A percentile compares a stretch with the other conserved stretches of the same genome.
phyloP scores from a whole-genome alignment of 208 protist species.

The Leptomonas pyrrhocoris region DNA sequence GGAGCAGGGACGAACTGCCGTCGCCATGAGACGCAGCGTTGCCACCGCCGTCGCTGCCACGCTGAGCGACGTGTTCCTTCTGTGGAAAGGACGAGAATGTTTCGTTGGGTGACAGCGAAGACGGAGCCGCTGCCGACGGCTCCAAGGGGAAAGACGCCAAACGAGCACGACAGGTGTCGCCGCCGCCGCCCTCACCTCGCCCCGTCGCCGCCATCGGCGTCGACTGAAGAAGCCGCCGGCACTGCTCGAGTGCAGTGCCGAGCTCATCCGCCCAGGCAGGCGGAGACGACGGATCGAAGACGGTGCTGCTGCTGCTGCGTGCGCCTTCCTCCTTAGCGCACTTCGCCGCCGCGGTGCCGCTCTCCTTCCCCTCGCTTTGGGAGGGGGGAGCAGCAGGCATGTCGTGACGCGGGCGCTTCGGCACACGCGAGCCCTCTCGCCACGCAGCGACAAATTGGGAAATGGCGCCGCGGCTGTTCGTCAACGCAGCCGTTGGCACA shows the following conservation, averaged over 20 bases:
- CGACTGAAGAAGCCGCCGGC: constrained; percentile 6
- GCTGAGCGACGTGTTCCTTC: not conserved
- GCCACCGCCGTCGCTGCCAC: not conserved
- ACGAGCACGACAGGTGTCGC: not conserved
- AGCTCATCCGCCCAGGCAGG: constrained; percentile 18
- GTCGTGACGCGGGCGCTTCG: constrained; percentile 18
- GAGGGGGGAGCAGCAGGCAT: no score
- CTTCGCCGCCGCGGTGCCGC: not conserved
- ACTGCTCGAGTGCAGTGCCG: constrained; percentile 4
- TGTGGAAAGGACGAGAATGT: not conserved
- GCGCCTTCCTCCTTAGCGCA: constrained; percentile 10
- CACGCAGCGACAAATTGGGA: constrained; percentile 8
- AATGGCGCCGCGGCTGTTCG: not conserved
- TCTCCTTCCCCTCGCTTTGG: not conserved
- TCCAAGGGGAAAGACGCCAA: not conserved
- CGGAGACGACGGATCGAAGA: not conserved
- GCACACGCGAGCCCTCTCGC: not conserved
- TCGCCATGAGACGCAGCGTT: not conserved
- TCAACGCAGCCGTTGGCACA: not conserved
- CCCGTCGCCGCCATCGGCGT: not conserved
- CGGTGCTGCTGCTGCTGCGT: not conserved
- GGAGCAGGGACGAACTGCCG: constrained; percentile 13
- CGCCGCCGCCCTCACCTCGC: not conserved
- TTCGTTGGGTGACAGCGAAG: not conserved
- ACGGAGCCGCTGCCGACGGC: not conserved